Base-by-base conservation (phyloP, 257 asterid species). In the Eucommia ulmoides region DNA sequence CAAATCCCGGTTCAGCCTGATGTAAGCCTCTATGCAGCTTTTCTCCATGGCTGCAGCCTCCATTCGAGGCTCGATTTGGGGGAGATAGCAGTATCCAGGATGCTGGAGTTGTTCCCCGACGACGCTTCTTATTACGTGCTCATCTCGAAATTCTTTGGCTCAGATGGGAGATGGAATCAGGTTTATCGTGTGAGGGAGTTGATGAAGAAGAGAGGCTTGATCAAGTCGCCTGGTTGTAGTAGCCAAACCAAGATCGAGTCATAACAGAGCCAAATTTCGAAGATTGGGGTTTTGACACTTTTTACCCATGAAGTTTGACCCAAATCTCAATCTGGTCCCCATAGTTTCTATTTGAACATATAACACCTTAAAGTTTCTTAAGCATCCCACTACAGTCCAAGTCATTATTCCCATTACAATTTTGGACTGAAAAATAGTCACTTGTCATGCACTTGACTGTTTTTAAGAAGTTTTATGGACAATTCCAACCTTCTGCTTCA, bases 61-160 rank as follows among this genome's bases (percentile, higher is more conserved):
- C 59, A 77, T 53, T 65, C 68, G 3, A 74, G 85, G 50, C 77
- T 71, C 24, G 81, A 74, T 49, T 54, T 79, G 2, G 79, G 83
- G 29, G 85, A 79, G 16, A 8, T 65, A 47, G 83, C 71, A 18
- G 74, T 77, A 19, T 53, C 49, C 44, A 76, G 70, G 67, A 76
- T 79, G 77, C 66, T 66, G 0, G 73, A 74, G 65, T 68, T 69
- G 59, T 41, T 55, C 54, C 73, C 75, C 10, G 47, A 58, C 22
- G 79, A 69, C 59, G 74, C 76, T 11, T 67, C 73, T 49, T 65
- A 72, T 3, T 79, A 74, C 51, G 63, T 64, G 65, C 79, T 79
- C 41, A 52, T 79, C 63, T 61, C 86, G 8, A 76, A 74, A 41
- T 51, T 74, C 17, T 58, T 62, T 70, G 82, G 75, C 50, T 66